Base-by-base conservation (phyloP, 176 grass and related monocot genomes). In the Elymus sibiricus region DNA sequence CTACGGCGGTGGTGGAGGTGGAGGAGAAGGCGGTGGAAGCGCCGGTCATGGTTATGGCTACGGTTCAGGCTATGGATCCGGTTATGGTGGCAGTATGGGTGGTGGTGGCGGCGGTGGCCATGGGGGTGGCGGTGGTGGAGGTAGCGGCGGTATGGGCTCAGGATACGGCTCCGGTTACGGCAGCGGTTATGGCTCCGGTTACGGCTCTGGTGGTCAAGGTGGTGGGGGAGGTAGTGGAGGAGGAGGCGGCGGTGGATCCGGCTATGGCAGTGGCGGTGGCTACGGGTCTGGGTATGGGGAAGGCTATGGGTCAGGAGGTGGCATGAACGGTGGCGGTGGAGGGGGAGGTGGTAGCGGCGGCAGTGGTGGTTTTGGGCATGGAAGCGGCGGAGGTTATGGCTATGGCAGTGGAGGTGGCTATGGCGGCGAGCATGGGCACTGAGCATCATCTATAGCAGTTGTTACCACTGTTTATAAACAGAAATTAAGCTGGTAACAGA, bases 281-380 rank as follows among this genome's bases (percentile, higher is more conserved):
- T 70, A 82, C 1, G 65, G 80, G 6, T 82, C 80, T 4, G 65
- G 80, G 21, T 56, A 70, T 19, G 79, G 79, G 14, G 31, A 62
- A 62, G 59, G n/a, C 59, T 62, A 62, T 25, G 9, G 46, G 1
- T 62, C 59, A 14, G n/a, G 22, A 0, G 46, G 16, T 7, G 46
- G 46, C 8, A 46, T 11, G 5, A 22, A 5, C 11, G 40, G 40
- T 16, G 40, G 72, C 1, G 43, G 43, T 82, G 80, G 61, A 0
- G 62, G 63, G 2, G 51, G 51, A 4, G 61, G 61, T 9, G 40
- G 61, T 5, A 16, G 27, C 0, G 21, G 64, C 2, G 29, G 61
- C 2, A 31, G 42, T 2, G 25, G 65, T 11, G 64, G 65, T 17
- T 82, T 35, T 58, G 80, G 80, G 5, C 51, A 58, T 35, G 43